Evolutionary conservation across 2,329 filamentous ascomycete genomes (phyloP).

Genomic region (Aspergillus floridensis): DNA sequence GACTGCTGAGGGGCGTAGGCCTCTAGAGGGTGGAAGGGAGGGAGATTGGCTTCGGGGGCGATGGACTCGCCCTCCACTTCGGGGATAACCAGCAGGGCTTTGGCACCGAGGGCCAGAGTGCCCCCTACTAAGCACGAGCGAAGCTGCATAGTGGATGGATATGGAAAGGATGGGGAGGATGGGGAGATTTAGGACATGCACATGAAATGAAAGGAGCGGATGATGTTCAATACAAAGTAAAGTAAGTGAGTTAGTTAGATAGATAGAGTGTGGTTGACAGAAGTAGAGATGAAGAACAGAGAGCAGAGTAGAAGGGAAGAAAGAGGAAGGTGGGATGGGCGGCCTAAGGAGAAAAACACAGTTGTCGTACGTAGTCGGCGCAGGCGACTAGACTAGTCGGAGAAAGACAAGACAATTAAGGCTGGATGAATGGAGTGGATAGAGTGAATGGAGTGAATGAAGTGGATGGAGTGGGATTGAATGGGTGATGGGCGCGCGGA

Average conservation of each 20-base stretch:
- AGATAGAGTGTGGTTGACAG: background rate
- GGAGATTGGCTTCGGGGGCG: conserved; percentile 23
- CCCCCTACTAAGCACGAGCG: conserved; percentile 37
- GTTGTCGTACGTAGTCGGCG: no score
- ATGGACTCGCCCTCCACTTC: conserved; percentile 29
- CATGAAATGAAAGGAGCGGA: conserved; percentile 12
- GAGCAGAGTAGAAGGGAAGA: background rate
- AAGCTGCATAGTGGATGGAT: conserved; percentile 31
- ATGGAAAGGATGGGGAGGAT: background rate
- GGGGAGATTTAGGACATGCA: conserved; percentile 5
- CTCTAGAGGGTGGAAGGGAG: conserved; percentile 26
- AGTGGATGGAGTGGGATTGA: no score
- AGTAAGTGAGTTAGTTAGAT: background rate
- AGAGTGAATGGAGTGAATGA: no score
- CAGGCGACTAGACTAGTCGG: background rate
- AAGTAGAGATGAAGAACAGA: background rate
- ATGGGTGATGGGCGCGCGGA: no score
- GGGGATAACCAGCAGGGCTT: conserved; percentile 40
- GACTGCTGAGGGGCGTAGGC: conserved; percentile 26
- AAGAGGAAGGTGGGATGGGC: background rate
- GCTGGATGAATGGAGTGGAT: background rate
- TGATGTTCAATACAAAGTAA: background rate
- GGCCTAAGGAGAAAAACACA: background rate
- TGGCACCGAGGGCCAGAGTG: conserved; percentile 34
- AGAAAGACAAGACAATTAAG: background rate